A percentile compares a stretch with the other conserved stretches of the same genome.
Conservation (phyloP, 441 rosid species). For the Gossypium schwendimanii region DNA sequence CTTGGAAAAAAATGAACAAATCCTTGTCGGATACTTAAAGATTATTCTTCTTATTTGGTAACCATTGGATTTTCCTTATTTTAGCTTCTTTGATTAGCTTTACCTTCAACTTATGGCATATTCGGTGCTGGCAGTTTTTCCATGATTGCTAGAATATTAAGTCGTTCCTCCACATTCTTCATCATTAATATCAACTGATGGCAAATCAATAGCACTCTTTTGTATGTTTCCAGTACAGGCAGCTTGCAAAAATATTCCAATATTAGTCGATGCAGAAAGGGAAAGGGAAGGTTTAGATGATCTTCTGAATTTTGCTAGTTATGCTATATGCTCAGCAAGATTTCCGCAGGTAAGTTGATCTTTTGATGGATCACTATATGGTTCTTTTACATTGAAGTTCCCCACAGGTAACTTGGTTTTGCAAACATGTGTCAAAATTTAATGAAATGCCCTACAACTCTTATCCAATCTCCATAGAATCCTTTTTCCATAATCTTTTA, state of each 20-base stretch:
- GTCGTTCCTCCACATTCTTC: not conserved
- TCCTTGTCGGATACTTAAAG: too few species aligned
- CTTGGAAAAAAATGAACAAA: too few species aligned
- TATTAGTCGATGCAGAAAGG: constrained; percentile 70
- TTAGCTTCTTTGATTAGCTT: not conserved
- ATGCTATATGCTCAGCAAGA: constrained; percentile 60
- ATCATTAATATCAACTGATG: constrained; percentile 13
- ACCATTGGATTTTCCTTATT: not conserved
- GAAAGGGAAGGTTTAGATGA: constrained; percentile 61
- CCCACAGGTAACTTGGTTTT: too few species aligned
- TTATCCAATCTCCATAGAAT: not conserved
- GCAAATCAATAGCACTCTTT: constrained; percentile 9
- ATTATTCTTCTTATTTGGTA: too few species aligned
- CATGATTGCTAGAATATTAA: not conserved
- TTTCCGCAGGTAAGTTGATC: constrained; percentile 67
- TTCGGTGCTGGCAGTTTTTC: not conserved
- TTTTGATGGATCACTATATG: not conserved
- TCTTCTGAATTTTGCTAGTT: constrained; percentile 55
- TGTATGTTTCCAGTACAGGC: constrained; percentile 57
- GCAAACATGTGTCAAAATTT: not conserved
- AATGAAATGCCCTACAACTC: not conserved
- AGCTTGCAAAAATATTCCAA: constrained; percentile 55
- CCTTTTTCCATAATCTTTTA: not conserved
- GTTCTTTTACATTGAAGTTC: not conserved
- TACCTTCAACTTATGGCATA: not conserved